Evolutionary conservation across 305 asterid species (phyloP).

Genomic region (Solanum hybrid): DNA sequence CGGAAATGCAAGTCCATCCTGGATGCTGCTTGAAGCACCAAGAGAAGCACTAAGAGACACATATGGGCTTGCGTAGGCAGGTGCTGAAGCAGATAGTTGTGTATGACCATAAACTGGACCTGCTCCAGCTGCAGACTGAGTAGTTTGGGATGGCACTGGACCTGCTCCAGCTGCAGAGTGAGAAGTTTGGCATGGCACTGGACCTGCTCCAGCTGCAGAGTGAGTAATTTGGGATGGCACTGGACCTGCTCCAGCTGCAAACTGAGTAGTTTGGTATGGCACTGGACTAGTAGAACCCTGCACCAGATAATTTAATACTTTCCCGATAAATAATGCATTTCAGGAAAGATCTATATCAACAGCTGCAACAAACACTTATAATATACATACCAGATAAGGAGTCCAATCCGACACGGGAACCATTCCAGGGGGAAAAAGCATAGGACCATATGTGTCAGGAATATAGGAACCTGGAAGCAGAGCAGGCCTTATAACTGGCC

Average conservation of each 20-base stretch:
- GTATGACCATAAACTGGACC: constrained; percentile 50
- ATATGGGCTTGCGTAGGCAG: constrained; percentile 67
- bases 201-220: constrained; percentile 49
- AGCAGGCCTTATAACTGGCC: constrained; percentile 58
- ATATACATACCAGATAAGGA: constrained; percentile 58
- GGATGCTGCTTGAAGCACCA: constrained; percentile 59
- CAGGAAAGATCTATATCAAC: not conserved
- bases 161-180: not conserved
- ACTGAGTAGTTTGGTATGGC: constrained; percentile 8
- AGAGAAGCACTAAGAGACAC: constrained; percentile 42
- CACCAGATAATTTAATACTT: constrained; percentile 7
- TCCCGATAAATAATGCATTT: not conserved
- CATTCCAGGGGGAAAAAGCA: constrained; percentile 54
- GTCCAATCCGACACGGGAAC: constrained; percentile 86
- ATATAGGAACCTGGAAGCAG: constrained; percentile 54
- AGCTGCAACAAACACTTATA: not conserved
- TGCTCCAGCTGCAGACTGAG: constrained; percentile 54
- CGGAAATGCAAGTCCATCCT: constrained; percentile 53
- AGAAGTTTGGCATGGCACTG: constrained; percentile 1
- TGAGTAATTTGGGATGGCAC: constrained; percentile 44
- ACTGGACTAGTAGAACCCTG: constrained; percentile 61
- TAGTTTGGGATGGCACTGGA: constrained; percentile 32
- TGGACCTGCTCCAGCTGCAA: not conserved
- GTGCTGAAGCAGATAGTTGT: constrained; percentile 70
- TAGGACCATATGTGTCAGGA: constrained; percentile 57